Conservation (phyloP, 1,139 yeast species). For the Candida sp. region DNA sequence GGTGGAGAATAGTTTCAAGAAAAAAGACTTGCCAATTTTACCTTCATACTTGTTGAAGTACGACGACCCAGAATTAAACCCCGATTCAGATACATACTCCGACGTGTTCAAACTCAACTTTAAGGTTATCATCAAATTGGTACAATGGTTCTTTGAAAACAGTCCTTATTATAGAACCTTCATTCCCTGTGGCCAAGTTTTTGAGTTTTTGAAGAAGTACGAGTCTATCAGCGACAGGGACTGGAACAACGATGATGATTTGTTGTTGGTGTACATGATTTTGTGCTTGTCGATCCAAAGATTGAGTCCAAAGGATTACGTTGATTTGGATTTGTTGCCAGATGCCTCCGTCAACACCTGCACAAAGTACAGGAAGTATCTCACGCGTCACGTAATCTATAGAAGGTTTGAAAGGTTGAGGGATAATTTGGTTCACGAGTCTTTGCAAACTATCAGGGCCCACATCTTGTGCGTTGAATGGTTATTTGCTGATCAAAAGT, state of each 20-base stretch:
- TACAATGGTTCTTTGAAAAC: constrained; percentile 35
- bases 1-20: constrained; percentile 28
- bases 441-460: constrained; percentile 50
- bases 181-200: constrained; percentile 28
- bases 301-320: constrained; percentile 38
- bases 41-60: constrained; percentile 23
- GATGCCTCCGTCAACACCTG: constrained; percentile 20
- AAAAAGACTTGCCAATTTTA: constrained; percentile 29
- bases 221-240: constrained; percentile 33
- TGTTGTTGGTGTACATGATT: constrained; percentile 49
- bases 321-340: constrained; percentile 26
- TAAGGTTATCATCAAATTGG: constrained; percentile 28
- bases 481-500: constrained; percentile 50
- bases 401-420: constrained; percentile 47
- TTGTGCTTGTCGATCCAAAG: constrained; percentile 44
- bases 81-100: constrained; percentile 24
- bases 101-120: constrained; percentile 26
- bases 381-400: constrained; percentile 35
- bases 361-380: constrained; percentile 28
- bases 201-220: constrained; percentile 34
- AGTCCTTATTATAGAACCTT: constrained; percentile 35
- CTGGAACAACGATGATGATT: constrained; percentile 57
- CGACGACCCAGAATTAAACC: constrained; percentile 25
- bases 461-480: constrained; percentile 56
- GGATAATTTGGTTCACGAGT: constrained; percentile 50